phyloP scores from a whole-genome alignment of 2,329 filamentous ascomycete genomes.

The Arthrobotrys iridis region DNA sequence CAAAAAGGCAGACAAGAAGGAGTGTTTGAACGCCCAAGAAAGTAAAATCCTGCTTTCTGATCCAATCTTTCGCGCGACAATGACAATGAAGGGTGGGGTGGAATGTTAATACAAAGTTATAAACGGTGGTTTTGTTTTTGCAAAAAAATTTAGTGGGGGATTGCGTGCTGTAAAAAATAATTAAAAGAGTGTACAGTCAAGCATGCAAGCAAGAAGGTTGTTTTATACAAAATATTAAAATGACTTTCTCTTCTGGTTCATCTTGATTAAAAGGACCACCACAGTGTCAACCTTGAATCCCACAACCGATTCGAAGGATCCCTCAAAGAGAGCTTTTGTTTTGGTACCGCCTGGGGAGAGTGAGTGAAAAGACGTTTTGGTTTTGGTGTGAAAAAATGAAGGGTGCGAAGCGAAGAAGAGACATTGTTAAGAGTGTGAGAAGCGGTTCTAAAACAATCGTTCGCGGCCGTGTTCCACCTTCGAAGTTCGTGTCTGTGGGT shows the following conservation, averaged over 20 bases:
- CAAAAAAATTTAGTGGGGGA: background rate
- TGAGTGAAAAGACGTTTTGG: conserved; percentile 4
- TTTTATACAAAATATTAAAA: conserved; percentile 45
- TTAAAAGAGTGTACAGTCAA: conserved; percentile 54
- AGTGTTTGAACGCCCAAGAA: conserved; percentile 51
- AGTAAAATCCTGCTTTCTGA: conserved; percentile 53
- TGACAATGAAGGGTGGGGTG: conserved; percentile 7
- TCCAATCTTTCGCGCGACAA: no score
- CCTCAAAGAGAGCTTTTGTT: conserved; percentile 1
- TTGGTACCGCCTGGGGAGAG: conserved; percentile 27
- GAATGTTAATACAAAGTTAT: conserved; percentile 26
- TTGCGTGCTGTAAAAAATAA: conserved; percentile 23
- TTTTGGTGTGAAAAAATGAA: conserved; percentile 20
- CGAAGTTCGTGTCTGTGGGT: conserved; percentile 48
- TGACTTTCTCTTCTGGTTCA: conserved; percentile 18
- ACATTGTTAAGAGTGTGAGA: conserved; percentile 27
- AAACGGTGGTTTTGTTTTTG: conserved; percentile 11
- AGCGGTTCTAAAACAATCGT: conserved; percentile 47
- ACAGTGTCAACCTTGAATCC: conserved; percentile 39
- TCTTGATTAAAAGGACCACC: conserved; percentile 32
- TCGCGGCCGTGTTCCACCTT: conserved; percentile 37
- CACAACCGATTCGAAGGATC: conserved; percentile 38
- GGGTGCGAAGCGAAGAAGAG: conserved; percentile 14
- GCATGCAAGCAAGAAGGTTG: background rate
- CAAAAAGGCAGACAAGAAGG: conserved; percentile 50